phyloP scores from a whole-genome alignment of 108 stramenopile species.

The Chaetoceros tenuissimus region DNA sequence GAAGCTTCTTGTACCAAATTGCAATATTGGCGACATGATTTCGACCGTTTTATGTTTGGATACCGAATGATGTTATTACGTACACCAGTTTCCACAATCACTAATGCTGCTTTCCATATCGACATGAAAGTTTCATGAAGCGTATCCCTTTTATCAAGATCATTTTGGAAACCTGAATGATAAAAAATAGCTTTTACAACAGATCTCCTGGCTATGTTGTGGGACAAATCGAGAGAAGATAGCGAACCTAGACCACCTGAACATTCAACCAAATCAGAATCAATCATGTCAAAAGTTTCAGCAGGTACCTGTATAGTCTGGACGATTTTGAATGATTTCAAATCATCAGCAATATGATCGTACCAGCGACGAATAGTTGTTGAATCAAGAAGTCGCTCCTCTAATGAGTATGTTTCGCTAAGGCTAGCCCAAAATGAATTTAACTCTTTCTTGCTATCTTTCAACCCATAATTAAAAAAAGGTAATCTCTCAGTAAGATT shows the following conservation, averaged over 20 bases:
- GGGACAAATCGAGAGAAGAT: conserved; percentile 38
- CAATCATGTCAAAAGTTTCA: conserved; percentile 12
- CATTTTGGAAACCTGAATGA: conserved; percentile 16
- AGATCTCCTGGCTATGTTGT: conserved; percentile 22
- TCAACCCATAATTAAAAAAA: too few relatives aligned
- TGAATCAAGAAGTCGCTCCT: too few relatives aligned
- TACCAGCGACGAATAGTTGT: too few relatives aligned
- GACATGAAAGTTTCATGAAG: conserved; percentile 11
- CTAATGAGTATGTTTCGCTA: too few relatives aligned
- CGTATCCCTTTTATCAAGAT: not conserved
- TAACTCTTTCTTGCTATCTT: too few relatives aligned
- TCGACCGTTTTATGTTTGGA: not conserved
- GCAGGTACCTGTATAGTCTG: too few relatives aligned
- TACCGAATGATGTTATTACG: conserved; percentile 14
- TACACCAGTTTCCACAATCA: conserved; percentile 61
- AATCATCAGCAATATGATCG: too few relatives aligned
- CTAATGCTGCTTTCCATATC: conserved; percentile 34
- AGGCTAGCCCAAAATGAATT: too few relatives aligned
- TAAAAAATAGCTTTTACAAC: conserved; percentile 46
- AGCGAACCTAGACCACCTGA: conserved; percentile 43
- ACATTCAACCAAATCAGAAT: not conserved
- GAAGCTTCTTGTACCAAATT: conserved; percentile 8
- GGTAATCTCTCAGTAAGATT: too few relatives aligned
- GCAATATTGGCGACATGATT: conserved; percentile 15
- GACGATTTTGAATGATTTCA: too few relatives aligned